Evolutionary conservation across 306 rosid genomes (phyloP), one percentile per base, ranked within the genome.

Genomic region (Mimosa pudica): DNA sequence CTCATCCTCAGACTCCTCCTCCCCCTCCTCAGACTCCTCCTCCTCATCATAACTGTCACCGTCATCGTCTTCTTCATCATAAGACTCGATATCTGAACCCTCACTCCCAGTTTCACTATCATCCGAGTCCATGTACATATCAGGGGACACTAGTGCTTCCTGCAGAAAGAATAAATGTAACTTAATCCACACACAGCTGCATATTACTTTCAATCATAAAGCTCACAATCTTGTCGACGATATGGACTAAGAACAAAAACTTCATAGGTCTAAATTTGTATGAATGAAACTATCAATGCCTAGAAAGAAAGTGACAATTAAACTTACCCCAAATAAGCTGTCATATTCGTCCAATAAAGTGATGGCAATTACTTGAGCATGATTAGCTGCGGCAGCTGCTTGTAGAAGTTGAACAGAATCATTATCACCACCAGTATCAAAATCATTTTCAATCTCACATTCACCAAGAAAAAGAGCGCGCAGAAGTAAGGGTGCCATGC

Each of bases 401-500:
- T 89, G 89, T 77, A 90, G 80, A 81, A 90, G 92, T 73, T 90
- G 95, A 74, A 80, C 46, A 14, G 95, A 90, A 66, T 87, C 87
- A 79, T 38, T 38, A 38, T 90, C 95, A 61, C 91, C 95, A 35
- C 89, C 92, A 81, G 89, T 81, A 72, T 86, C 86, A 84, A 89
- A 89, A 82, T 89, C 91, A 82, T 77, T 85, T 64, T 87, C 95
- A 38, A 90, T 79, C 68, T 90, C 92, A 81, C 95, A 90, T 30
- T 89, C 95, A 64, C 95, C 95, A 71, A 86, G 82, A 68, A 90
- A 78, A 60, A 90, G 95, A 1, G 95, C 91, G 52, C 95, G 92
- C 48, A 90, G 91, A 75, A 90, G 95, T 64, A 90, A 89, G 75
- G 95, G 95, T n/a, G 95, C 95, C 95, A 90, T 90, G 88, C 95